Evolutionary conservation across 2,329 filamentous ascomycete genomes (phyloP).

Genomic region (Cladosporium sp.): DNA sequence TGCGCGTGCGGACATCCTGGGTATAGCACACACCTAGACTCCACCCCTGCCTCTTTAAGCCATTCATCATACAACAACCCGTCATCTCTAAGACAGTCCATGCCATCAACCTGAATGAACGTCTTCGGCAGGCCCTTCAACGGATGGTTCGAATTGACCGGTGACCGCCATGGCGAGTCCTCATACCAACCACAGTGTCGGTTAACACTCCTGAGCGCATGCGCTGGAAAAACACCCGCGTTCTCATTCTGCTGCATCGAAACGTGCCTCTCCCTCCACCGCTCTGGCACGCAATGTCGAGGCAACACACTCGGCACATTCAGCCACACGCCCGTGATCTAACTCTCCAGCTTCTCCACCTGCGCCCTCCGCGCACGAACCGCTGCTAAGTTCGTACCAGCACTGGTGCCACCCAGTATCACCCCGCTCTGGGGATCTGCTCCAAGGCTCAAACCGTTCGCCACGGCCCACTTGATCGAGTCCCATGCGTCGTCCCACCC

Average conservation of each 20-base stretch:
- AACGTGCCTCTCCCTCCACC: constrained; percentile 35
- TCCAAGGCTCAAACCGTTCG: constrained; percentile 34
- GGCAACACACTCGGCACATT: constrained; percentile 36
- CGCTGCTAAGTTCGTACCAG: constrained; percentile 38
- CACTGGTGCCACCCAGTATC: constrained; percentile 44
- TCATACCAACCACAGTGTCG: constrained; percentile 14
- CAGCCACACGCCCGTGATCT: constrained; percentile 45
- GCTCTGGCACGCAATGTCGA: constrained; percentile 29
- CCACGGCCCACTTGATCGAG: constrained; percentile 38
- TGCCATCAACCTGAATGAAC: constrained; percentile 47
- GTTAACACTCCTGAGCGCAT: constrained; percentile 11
- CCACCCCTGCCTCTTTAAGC: constrained; percentile 39
- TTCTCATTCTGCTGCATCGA: constrained; percentile 38
- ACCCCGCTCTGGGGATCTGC: constrained; percentile 43
- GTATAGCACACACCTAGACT: constrained; percentile 42
- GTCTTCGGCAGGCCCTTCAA: constrained; percentile 37
- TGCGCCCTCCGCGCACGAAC: constrained; percentile 36
- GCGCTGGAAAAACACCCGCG: constrained; percentile 28
- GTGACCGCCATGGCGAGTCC: constrained; percentile 20
- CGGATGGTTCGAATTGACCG: constrained; percentile 28
- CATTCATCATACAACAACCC: constrained; percentile 47
- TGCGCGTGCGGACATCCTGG: constrained; percentile 40
- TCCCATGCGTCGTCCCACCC: constrained; percentile 42
- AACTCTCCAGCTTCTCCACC: constrained; percentile 37
- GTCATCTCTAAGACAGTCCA: constrained; percentile 49